Evolutionary conservation across 1,284 basidiomycete species (phyloP).

Genomic region (Melanopsichium pennsylvanicum): DNA sequence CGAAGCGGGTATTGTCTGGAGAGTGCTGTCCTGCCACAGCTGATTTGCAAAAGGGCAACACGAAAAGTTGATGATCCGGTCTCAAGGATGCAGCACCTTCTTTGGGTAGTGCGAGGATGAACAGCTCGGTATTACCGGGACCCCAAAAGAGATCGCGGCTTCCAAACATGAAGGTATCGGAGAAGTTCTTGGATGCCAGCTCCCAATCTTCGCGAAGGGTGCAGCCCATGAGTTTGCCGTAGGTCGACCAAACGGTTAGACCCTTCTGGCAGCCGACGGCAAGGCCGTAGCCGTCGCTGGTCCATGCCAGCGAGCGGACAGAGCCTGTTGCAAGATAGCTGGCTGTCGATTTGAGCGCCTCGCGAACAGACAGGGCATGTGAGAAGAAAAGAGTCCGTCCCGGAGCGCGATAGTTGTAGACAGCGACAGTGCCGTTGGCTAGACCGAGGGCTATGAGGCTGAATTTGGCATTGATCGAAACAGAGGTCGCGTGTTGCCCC

Average conservation of each 20-base stretch:
- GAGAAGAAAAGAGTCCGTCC: constrained; percentile 48
- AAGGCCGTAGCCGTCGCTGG: constrained; percentile 96
- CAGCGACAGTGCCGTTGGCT: constrained; percentile 69
- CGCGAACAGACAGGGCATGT: constrained; percentile 61
- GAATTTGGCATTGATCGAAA: constrained; percentile 82
- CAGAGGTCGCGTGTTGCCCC: constrained; percentile 72
- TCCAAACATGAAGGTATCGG: constrained; percentile 86
- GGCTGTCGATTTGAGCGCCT: constrained; percentile 63
- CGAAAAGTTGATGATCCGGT: constrained; percentile 44
- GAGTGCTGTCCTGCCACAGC: constrained; percentile 89
- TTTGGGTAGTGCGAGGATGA: constrained; percentile 34
- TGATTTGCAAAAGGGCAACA: constrained; percentile 86
- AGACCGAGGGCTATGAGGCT: constrained; percentile 85
- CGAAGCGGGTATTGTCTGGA: constrained; percentile 92
- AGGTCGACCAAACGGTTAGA: constrained; percentile 90
- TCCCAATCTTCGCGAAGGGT: constrained; percentile 75
- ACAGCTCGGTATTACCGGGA: constrained; percentile 56
- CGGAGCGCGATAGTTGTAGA: constrained; percentile 57
- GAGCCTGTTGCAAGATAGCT: constrained; percentile 71
- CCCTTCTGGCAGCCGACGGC: constrained; percentile 91
- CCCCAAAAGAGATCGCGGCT: constrained; percentile 67
- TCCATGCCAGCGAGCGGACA: constrained; percentile 73
- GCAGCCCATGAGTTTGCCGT: constrained; percentile 81
- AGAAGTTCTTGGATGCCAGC: constrained; percentile 68
- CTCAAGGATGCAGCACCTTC: constrained; percentile 10